A percentile compares a stretch with the other conserved stretches of the same genome.
Conservation (phyloP, 2,329 filamentous ascomycete genomes). For the Teratosphaeria pseudoeucalypti region DNA sequence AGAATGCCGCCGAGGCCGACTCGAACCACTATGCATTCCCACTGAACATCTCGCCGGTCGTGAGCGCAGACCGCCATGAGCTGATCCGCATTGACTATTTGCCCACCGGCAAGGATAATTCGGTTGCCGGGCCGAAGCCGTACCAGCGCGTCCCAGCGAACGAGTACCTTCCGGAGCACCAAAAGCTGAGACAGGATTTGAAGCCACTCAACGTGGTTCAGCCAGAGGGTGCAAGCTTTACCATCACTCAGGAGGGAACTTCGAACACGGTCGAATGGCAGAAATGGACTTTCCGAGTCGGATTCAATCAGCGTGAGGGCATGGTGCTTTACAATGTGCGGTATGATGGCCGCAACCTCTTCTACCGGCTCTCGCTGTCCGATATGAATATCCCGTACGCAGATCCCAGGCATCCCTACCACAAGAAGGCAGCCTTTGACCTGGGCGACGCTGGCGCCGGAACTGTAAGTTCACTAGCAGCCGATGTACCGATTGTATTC, state of each 20-base stretch:
- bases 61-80: conserved; percentile 52
- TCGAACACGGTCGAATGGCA: conserved; percentile 51
- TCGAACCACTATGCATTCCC: conserved; percentile 61
- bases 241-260: conserved; percentile 37
- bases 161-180: conserved; percentile 55
- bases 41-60: conserved; percentile 55
- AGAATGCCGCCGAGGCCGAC: conserved; percentile 49
- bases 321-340: conserved; percentile 57
- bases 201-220: conserved; percentile 67
- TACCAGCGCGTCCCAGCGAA: conserved; percentile 50
- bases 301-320: conserved; percentile 54
- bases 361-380: conserved; percentile 55
- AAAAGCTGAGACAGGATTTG: conserved; percentile 32
- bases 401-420: conserved; percentile 57
- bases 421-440: conserved; percentile 62
- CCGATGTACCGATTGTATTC: neutral
- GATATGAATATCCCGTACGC: conserved; percentile 57
- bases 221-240: conserved; percentile 58
- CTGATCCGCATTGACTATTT: conserved; percentile 60
- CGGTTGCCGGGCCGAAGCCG: conserved; percentile 43
- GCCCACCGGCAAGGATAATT: conserved; percentile 55
- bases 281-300: conserved; percentile 53
- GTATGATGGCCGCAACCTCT: conserved; percentile 44
- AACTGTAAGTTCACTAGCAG: conserved; percentile 33
- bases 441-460: conserved; percentile 57